Conservation (phyloP, 2,329 filamentous ascomycete genomes). For the Curvularia spicifera region DNA sequence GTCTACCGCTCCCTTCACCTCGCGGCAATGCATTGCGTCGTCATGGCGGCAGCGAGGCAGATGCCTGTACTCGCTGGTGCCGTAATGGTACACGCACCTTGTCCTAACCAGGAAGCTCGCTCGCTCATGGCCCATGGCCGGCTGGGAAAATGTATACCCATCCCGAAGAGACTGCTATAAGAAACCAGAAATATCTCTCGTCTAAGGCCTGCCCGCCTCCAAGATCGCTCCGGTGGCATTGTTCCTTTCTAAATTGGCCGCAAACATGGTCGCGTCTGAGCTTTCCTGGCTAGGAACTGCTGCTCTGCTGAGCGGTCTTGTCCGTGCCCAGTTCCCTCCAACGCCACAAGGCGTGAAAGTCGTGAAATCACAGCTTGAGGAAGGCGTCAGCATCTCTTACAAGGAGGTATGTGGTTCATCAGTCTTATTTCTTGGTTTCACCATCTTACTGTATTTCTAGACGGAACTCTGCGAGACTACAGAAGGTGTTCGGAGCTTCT, state of each 20-base stretch:
- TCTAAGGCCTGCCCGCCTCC: neutral
- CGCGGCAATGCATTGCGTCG: conserved; percentile 18
- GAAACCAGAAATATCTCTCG: neutral
- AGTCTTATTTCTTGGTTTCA: neutral
- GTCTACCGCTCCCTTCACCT: conserved; percentile 24
- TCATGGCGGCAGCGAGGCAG: conserved; percentile 19
- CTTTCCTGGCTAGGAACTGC: conserved; percentile 23
- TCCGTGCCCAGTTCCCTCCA: conserved; percentile 50
- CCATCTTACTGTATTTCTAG: conserved; percentile 19
- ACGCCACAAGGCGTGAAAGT: conserved; percentile 48
- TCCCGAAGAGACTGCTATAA: neutral
- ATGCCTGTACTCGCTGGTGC: conserved; percentile 16
- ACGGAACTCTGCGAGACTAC: conserved; percentile 63
- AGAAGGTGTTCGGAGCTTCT: conserved; percentile 62
- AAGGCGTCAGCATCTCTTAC: conserved; percentile 53
- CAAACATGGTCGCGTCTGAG: conserved; percentile 17
- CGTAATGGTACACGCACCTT: conserved; percentile 22
- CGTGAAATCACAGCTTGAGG: conserved; percentile 49
- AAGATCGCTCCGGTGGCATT: neutral
- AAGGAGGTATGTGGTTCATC: conserved; percentile 48
- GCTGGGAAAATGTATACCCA: neutral
- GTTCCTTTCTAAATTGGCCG: neutral
- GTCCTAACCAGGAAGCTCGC: conserved; percentile 36
- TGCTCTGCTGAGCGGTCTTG: conserved; percentile 21
- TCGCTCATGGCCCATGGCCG: conserved; percentile 7